Evolutionary conservation across 257 asterid species (phyloP).

Genomic region (Salvia miltiorrhiza): DNA sequence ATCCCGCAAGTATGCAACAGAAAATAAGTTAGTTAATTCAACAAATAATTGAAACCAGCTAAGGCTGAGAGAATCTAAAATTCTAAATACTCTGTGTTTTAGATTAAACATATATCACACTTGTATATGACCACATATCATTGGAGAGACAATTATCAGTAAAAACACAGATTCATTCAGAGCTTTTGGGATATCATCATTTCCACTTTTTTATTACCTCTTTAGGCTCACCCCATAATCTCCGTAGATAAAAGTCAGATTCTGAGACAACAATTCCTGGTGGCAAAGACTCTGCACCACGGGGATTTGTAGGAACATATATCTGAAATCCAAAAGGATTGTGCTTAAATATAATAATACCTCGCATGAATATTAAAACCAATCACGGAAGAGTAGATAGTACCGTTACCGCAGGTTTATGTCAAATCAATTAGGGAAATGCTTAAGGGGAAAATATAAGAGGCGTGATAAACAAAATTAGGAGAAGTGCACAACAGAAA

Average conservation of each 20-base stretch:
- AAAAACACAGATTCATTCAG: neutral
- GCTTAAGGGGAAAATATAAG: slow-evolving; percentile 2
- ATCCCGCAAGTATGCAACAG: slow-evolving; percentile 9
- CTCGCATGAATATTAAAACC: neutral
- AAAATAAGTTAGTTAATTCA: neutral
- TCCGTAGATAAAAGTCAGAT: slow-evolving; percentile 81
- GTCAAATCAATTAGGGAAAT: neutral
- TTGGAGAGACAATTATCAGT: neutral
- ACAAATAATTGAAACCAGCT: neutral
- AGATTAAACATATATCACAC: neutral
- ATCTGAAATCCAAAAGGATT: slow-evolving; percentile 39
- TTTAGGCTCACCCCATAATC: slow-evolving; percentile 99
- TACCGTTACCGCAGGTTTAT: neutral
- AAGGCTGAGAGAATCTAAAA: too few species aligned
- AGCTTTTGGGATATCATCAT: neutral
- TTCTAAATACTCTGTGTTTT: too few species aligned
- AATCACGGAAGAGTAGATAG: neutral
- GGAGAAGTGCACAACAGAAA: neutral
- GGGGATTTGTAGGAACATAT: slow-evolving; percentile 92
- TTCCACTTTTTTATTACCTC: slow-evolving; percentile 52
- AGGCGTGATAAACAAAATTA: neutral
- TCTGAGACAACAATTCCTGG: slow-evolving; percentile 94
- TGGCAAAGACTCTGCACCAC: slow-evolving; percentile 94
- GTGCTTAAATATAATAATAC: neutral
- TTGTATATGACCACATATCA: neutral